A percentile compares a stretch with the other conserved stretches of the same genome.
These are phyloP conservation scores for Tetrahymena elliotti DNA, from an alignment of 73 alveolate species.

Conservation along the genomic window DNA sequence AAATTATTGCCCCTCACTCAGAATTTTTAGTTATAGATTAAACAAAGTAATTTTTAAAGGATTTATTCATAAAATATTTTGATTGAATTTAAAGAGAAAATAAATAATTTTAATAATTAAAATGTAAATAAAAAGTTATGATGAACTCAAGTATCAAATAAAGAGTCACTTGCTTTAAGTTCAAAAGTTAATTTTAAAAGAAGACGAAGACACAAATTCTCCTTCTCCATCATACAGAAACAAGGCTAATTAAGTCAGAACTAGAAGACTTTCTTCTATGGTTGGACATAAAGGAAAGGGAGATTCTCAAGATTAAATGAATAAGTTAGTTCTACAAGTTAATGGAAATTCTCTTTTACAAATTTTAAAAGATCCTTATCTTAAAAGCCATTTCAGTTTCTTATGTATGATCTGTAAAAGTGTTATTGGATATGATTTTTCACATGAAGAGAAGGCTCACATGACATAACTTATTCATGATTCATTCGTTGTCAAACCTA, in stretches of 20 bases:
- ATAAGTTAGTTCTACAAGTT: neutral
- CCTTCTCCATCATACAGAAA: neutral
- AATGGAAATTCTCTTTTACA: neutral
- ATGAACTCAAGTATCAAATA: neutral
- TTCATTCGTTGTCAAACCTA: neutral
- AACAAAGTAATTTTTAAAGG: neutral
- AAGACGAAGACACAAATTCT: neutral
- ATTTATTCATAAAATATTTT: too few species aligned
- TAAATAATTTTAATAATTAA: too few species aligned
- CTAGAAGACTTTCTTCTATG: neutral
- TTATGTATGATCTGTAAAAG: neutral
- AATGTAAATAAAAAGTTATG: neutral
- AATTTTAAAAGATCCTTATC: neutral
- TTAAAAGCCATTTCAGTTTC: neutral
- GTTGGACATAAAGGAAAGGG: neutral
- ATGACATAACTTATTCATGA: neutral
- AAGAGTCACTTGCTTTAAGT: neutral
- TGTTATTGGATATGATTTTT: neutral
- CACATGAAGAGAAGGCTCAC: neutral
- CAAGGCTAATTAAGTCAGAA: neutral
- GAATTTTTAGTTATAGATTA: neutral
- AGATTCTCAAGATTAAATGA: neutral
- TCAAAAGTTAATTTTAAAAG: neutral
- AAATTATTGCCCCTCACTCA: neutral
- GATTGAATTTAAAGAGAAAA: too few species aligned